Evolutionary conservation across 331 rosid species (phyloP).

Genomic region (Acacia pycnantha): DNA sequence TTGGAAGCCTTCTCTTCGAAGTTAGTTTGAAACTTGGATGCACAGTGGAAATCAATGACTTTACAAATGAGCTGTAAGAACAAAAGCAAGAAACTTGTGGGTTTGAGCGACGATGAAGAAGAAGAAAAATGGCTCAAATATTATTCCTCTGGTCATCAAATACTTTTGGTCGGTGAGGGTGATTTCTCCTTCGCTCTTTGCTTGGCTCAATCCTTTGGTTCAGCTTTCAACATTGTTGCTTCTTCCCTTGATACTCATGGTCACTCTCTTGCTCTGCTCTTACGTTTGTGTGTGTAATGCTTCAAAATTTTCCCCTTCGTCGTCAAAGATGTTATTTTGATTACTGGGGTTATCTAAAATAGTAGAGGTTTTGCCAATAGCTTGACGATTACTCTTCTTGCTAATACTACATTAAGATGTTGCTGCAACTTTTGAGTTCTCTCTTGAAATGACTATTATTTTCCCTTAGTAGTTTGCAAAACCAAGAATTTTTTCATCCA

Average conservation of each 20-base stretch:
- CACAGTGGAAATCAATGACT: not conserved
- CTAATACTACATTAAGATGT: not conserved
- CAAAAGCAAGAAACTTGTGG: not conserved
- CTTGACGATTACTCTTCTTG: not conserved
- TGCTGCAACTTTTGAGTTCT: not conserved
- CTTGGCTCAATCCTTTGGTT: constrained; percentile 35
- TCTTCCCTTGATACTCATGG: constrained; percentile 42
- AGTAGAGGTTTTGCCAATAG: not conserved
- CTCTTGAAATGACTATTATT: not conserved
- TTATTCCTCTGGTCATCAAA: constrained; percentile 52
- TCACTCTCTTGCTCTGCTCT: not conserved
- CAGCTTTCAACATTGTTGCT: constrained; percentile 40
- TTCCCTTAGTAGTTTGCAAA: not conserved
- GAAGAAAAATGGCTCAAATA: constrained; percentile 38
- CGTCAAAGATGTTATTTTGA: constrained; percentile 3
- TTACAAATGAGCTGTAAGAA: not conserved
- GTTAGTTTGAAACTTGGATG: not conserved
- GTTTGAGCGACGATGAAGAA: not conserved
- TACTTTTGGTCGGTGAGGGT: constrained; percentile 62
- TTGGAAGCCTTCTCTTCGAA: not conserved
- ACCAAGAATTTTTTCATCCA: not conserved
- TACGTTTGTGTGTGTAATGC: not conserved
- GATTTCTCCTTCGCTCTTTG: constrained; percentile 37
- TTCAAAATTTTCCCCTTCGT: not conserved
- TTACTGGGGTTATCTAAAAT: not conserved